phyloP scores from a whole-genome alignment of 495 filamentous ascomycete species.

The Annulohypoxylon stygium region DNA sequence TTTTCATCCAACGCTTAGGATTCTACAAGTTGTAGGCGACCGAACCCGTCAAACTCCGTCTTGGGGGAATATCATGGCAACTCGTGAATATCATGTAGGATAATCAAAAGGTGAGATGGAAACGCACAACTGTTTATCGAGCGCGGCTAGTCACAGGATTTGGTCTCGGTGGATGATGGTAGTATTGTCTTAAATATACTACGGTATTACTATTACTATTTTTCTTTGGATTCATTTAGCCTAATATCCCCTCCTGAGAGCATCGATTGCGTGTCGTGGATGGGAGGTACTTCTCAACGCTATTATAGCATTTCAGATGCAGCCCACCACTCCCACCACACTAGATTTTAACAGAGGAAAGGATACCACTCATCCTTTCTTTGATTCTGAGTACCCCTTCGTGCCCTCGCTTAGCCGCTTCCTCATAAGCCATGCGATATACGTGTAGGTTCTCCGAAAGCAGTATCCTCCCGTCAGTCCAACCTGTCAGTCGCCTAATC shows the following conservation, averaged over 20 bases:
- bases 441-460: constrained; percentile 54
- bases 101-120: background rate
- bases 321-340: background rate
- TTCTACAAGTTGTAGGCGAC: background rate
- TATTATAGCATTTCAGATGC: background rate
- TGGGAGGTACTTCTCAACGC: background rate
- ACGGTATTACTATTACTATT: background rate
- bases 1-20: background rate
- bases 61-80: background rate
- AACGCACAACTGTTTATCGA: background rate
- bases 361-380: constrained; percentile 20
- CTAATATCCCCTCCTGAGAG: background rate
- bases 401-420: constrained; percentile 43
- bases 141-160: background rate
- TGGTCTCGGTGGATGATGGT: background rate
- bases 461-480: constrained; percentile 53
- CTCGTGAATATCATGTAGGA: background rate
- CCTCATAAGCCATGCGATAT: constrained; percentile 59
- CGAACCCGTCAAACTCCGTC: background rate
- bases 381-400: constrained; percentile 41
- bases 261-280: background rate
- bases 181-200: background rate
- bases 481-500: constrained; percentile 56
- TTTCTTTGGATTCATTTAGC: background rate
- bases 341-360: background rate